Base-by-base conservation (phyloP, 1,139 yeast genomes). In the Nakaseomyces nivariensis region DNA sequence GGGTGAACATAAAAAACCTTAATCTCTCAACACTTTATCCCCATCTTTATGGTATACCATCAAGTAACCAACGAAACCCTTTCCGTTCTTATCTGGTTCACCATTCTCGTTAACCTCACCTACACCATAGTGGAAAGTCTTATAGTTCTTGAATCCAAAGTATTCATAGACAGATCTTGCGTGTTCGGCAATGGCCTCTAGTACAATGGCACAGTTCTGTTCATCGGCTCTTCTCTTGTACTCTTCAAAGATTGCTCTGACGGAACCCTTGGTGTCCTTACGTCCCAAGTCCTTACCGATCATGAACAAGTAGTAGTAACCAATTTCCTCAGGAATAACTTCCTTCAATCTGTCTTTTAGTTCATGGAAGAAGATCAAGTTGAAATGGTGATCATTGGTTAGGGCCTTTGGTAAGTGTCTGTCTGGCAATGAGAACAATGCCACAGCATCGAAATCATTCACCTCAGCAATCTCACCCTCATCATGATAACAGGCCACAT, bases 121-220 rank as follows among this genome's bases (percentile, higher is more conserved):
- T 5, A 50, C 60, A 37, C 72, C 72, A 47, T 58, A 58, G 8
- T 51, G 52, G 51, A 68, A 59, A 4, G 62, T 59, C 47, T 58
- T 56, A 43, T 60, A 60, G 31, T 54, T 60, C 45, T 57, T 58
- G 52, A 66, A 67, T 2, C 70, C 70, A 49, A 66, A 67, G 47
- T 67, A 65, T 49, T 64, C 66, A 47, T 67, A 67, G 8, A 67
- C 67, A 2, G 55, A 50, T 40, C 55, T 64, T 4, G 71, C 71
- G 38, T 62, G 60, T 26, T 62, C 67, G 40, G 58, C 58, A 26
- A 67, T 67, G 25, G 69, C 67, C 48, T 67, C 71, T 25, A 67
- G 51, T 25, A 66, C 64, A 32, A 64, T 57, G 24, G 69, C 68
- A 34, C 60, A 56, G 36, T 62, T 58, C 11, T 59, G 59, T 13